phyloP scores from a whole-genome alignment of 495 filamentous ascomycete species.

The Aspergillus ellipticus region DNA sequence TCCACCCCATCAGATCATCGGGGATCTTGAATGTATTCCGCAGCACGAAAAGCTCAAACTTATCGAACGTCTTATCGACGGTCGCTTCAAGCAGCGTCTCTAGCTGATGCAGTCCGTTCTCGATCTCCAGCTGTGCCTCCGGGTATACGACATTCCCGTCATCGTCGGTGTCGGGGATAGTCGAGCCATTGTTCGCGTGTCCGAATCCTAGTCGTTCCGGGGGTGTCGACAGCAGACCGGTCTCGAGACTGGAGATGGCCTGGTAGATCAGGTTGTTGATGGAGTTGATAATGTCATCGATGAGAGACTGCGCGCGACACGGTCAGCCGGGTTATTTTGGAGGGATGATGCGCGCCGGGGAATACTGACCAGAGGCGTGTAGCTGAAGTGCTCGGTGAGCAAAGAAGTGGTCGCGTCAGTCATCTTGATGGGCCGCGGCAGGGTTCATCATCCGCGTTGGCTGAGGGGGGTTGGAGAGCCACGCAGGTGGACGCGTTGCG shows the following conservation, averaged over 20 bases:
- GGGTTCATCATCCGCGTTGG: constrained; percentile 4
- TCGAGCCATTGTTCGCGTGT: constrained; percentile 37
- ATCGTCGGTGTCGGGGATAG: constrained; percentile 50
- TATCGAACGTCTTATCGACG: constrained; percentile 75
- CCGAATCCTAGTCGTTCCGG: constrained; percentile 75
- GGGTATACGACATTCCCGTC: constrained; percentile 52
- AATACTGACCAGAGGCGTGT: constrained; percentile 77
- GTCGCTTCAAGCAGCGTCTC: constrained; percentile 88
- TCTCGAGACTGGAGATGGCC: constrained; percentile 79
- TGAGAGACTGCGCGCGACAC: constrained; percentile 65
- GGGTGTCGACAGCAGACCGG: constrained; percentile 66
- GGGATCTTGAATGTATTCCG: constrained; percentile 82
- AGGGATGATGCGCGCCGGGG: constrained; percentile 10
- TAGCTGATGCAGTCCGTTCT: constrained; percentile 84
- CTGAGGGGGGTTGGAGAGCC: neutral
- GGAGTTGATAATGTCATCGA: constrained; percentile 97
- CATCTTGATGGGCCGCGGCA: constrained; percentile 25
- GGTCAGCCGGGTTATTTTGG: constrained; percentile 18
- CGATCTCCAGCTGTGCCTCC: constrained; percentile 73
- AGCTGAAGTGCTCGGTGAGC: constrained; percentile 93
- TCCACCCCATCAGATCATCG: constrained; percentile 67
- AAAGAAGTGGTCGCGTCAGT: constrained; percentile 60
- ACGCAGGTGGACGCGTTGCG: constrained; percentile 19
- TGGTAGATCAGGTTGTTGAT: constrained; percentile 86
- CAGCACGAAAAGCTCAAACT: constrained; percentile 78